phyloP scores from a whole-genome alignment of 2,329 filamentous ascomycete genomes.

The Colletotrichum australisinense region DNA sequence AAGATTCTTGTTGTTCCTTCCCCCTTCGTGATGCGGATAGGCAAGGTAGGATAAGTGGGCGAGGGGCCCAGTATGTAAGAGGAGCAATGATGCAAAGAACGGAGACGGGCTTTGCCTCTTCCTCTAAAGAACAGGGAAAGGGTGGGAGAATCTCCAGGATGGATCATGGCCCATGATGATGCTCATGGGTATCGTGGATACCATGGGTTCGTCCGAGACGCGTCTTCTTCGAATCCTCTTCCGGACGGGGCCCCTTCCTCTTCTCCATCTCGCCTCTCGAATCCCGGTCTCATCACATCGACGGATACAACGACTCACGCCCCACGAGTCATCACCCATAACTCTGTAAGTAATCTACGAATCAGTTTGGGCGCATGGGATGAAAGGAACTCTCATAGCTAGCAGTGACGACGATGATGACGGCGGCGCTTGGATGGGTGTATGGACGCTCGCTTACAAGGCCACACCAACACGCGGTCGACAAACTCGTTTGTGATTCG shows the following conservation, averaged over 20 bases:
- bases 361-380: neutral
- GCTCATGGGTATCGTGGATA: neutral
- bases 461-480: conserved; percentile 9
- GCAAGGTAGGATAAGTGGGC: neutral
- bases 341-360: neutral
- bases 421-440: neutral
- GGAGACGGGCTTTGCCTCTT: neutral
- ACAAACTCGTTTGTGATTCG: neutral
- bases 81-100: neutral
- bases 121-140: neutral
- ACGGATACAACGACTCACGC: neutral
- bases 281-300: conserved; percentile 12
- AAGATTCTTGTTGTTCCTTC: neutral
- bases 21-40: neutral
- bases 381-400: neutral
- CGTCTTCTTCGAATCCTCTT: conserved; percentile 10
- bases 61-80: neutral
- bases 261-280: conserved; percentile 8
- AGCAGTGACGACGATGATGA: neutral
- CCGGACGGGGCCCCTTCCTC: neutral
- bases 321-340: conserved; percentile 17
- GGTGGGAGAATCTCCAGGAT: neutral
- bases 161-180: neutral
- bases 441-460: neutral
- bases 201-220: conserved; percentile 13